Percentiles rank a stretch among this genome's conserved stretches.
Evolutionary conservation across 768 basidiomycete species (phyloP).

Genomic region (Russula compacta): DNA sequence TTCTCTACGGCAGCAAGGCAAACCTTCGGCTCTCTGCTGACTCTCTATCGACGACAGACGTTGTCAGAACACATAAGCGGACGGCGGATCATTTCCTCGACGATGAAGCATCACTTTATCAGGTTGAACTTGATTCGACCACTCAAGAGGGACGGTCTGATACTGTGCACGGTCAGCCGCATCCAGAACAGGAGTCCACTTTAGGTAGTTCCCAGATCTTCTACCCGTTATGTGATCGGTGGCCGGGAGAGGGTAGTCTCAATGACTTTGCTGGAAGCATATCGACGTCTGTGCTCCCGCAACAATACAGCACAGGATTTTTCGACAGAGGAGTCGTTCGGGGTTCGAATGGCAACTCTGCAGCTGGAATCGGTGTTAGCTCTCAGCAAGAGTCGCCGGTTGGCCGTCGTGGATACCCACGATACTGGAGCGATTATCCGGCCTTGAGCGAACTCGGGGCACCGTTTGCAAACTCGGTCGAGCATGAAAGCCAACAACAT

Average conservation of each 20-base stretch:
- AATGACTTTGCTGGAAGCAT: slow-evolving; percentile 36
- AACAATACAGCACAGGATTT: slow-evolving; percentile 66
- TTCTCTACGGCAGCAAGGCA: slow-evolving; percentile 55
- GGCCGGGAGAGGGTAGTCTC: slow-evolving; percentile 29
- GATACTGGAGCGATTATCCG: slow-evolving; percentile 32
- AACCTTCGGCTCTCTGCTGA: slow-evolving; percentile 19
- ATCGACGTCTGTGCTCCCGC: slow-evolving; percentile 66
- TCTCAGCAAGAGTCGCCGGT: slow-evolving; percentile 2
- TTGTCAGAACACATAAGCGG: slow-evolving; percentile 44
- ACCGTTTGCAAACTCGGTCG: slow-evolving; percentile 22
- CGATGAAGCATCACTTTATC: slow-evolving; percentile 18
- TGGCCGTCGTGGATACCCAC: slow-evolving; percentile 25
- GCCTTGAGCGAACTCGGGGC: slow-evolving; percentile 28
- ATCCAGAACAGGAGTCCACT: slow-evolving; percentile 6
- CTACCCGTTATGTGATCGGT: slow-evolving; percentile 37
- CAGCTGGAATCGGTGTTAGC: not conserved
- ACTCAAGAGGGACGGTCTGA: slow-evolving; percentile 4
- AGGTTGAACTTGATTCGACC: not conserved
- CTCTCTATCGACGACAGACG: slow-evolving; percentile 1
- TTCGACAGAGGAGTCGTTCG: slow-evolving; percentile 37
- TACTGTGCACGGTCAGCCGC: slow-evolving; percentile 19
- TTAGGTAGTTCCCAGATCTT: slow-evolving; percentile 19
- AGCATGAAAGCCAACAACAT: slow-evolving; percentile 5
- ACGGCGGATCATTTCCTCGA: slow-evolving; percentile 39
- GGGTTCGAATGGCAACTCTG: slow-evolving; percentile 1